These are phyloP conservation scores for Penicillium paradoxum DNA, from an alignment of 495 filamentous ascomycete species.

Conservation along the genomic window DNA sequence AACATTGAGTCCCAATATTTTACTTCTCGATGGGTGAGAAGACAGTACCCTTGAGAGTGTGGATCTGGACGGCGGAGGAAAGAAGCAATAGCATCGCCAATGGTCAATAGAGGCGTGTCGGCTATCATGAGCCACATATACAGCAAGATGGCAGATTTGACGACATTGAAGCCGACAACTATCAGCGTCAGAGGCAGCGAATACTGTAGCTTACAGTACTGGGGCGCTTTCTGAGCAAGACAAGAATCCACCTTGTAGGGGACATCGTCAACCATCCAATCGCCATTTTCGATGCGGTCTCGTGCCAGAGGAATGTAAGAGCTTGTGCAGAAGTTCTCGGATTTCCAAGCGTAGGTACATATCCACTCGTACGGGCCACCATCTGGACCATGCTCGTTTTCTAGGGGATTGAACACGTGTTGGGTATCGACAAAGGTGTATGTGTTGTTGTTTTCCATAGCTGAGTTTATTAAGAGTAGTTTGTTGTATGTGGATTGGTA, in stretches of 20 bases:
- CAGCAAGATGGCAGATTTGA: neutral
- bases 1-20: neutral
- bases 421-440: neutral
- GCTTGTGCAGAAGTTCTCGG: too few relatives aligned
- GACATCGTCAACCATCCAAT: neutral
- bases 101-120: conserved; percentile 19
- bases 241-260: neutral
- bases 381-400: neutral
- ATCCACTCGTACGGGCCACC: neutral
- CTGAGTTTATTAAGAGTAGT: neutral
- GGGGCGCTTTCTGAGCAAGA: neutral
- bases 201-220: neutral
- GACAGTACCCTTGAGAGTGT: neutral
- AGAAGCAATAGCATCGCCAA: conserved; percentile 49
- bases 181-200: neutral
- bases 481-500: neutral
- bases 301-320: neutral
- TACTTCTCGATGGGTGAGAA: neutral
- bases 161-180: neutral
- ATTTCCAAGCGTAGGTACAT: neutral
- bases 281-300: neutral
- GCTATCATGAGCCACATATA: conserved; percentile 6
- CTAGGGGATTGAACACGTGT: neutral
- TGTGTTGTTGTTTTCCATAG: neutral
- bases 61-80: conserved; percentile 42